These are phyloP conservation scores for Pleurozium schreberi DNA, from an alignment of 225 moss, liverwort and hornwort species.

Conservation along the genomic window DNA sequence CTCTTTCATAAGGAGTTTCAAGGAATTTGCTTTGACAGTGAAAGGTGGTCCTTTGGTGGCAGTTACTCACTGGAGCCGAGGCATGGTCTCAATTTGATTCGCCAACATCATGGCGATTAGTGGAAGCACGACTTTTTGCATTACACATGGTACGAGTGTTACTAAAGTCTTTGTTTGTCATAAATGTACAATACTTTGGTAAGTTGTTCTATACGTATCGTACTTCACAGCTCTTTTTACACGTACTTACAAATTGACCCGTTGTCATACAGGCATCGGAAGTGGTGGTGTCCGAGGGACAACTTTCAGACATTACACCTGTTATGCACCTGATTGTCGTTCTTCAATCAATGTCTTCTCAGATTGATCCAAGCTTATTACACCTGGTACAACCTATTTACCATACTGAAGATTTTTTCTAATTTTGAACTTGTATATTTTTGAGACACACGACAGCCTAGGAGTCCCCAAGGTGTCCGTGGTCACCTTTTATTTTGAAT, in stretches of 20 bases:
- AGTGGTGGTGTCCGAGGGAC: constrained; percentile 63
- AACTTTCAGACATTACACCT: constrained; percentile 73
- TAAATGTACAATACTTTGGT: background rate
- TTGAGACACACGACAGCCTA: background rate
- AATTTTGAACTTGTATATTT: background rate
- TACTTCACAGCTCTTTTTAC: background rate
- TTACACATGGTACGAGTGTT: constrained; percentile 56
- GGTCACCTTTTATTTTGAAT: background rate
- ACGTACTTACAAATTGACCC: background rate
- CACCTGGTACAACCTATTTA: constrained; percentile 48
- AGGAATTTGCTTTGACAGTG: constrained; percentile 47
- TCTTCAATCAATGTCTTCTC: constrained; percentile 60
- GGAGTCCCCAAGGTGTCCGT: background rate
- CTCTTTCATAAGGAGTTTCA: constrained; percentile 30
- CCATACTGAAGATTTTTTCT: background rate
- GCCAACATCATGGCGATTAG: constrained; percentile 68
- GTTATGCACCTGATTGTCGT: constrained; percentile 80
- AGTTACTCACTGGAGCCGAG: constrained; percentile 90
- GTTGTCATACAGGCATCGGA: constrained; percentile 52
- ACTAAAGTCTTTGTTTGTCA: background rate
- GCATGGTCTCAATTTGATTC: constrained; percentile 72
- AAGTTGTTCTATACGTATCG: background rate
- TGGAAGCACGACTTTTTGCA: constrained; percentile 81
- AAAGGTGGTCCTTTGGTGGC: constrained; percentile 55
- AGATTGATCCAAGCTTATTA: constrained; percentile 61